Conservation (phyloP, 2,329 filamentous ascomycete genomes). For the Fusarium brevicatenulatum region DNA sequence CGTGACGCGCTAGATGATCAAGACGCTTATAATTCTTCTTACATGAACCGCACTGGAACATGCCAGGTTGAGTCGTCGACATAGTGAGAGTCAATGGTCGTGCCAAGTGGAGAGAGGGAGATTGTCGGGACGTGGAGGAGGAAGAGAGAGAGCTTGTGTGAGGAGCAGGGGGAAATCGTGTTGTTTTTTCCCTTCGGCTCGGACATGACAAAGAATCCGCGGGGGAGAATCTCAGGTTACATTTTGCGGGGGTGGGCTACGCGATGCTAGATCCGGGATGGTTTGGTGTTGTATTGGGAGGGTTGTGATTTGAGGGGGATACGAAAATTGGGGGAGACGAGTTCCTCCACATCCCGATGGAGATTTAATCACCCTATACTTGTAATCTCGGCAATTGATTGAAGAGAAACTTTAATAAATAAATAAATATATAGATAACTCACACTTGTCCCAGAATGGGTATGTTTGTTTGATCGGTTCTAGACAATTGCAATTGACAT, state of each 20-base stretch:
- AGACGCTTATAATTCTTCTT: conserved; percentile 44
- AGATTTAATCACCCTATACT: not conserved
- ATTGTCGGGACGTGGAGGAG: conserved; percentile 25
- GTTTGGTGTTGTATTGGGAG: not conserved
- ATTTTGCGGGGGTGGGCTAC: conserved; percentile 8
- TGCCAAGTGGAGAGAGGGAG: conserved; percentile 11
- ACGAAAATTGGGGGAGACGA: not conserved
- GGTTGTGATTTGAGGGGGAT: not conserved
- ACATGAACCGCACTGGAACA: conserved; percentile 45
- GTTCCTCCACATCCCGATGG: conserved; percentile 18
- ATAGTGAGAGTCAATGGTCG: not conserved
- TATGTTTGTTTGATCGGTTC: not conserved
- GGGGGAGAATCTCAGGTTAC: not conserved
- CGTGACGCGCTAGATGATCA: conserved; percentile 48
- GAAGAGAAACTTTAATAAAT: not conserved
- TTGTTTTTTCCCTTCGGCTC: conserved; percentile 13
- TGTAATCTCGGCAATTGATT: not conserved
- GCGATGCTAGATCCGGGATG: not conserved
- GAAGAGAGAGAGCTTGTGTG: not conserved
- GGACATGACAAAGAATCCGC: conserved; percentile 4
- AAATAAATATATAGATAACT: conserved; percentile 1
- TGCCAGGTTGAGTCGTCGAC: conserved; percentile 28
- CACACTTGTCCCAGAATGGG: not conserved
- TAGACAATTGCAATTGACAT: not conserved
- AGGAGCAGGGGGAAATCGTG: conserved; percentile 7